A percentile compares a stretch with the other conserved stretches of the same genome.
These are phyloP conservation scores for Fomitopsis serialis DNA, from an alignment of 768 basidiomycete genomes.

Conservation along the genomic window DNA sequence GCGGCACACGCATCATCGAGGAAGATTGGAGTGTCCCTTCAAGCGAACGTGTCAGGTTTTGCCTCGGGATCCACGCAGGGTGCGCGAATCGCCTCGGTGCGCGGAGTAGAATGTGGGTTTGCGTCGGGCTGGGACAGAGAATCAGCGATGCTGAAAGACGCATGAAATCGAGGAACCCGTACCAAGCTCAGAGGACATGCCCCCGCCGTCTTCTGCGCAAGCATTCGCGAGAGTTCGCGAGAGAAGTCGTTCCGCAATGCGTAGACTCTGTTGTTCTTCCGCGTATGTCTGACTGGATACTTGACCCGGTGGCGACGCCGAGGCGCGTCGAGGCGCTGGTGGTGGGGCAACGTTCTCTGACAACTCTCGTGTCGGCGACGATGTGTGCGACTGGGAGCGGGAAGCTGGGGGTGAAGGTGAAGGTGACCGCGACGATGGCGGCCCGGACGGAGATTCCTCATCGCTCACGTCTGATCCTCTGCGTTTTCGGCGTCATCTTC, in stretches of 20 bases:
- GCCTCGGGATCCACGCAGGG: conserved; percentile 42
- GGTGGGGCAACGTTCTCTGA: background rate
- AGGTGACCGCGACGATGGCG: conserved; percentile 23
- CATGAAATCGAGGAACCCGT: conserved; percentile 6
- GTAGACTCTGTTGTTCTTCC: conserved; percentile 26
- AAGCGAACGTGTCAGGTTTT: conserved; percentile 33
- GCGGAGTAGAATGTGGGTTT: conserved; percentile 41
- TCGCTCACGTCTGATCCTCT: conserved; percentile 9
- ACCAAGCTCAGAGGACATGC: conserved; percentile 39
- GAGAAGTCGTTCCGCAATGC: conserved; percentile 27
- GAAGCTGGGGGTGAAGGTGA: conserved; percentile 3
- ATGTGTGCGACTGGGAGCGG: background rate
- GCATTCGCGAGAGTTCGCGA: conserved; percentile 41
- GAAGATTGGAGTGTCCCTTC: conserved; percentile 33
- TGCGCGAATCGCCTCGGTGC: conserved; percentile 44
- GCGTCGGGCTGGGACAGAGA: conserved; percentile 35
- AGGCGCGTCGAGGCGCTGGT: background rate
- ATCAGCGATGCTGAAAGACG: too few relatives aligned
- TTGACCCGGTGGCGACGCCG: background rate
- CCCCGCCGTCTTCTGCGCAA: conserved; percentile 37
- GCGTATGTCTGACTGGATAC: conserved; percentile 13
- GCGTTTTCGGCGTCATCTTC: conserved; percentile 10
- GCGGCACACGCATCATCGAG: conserved; percentile 20
- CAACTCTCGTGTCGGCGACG: background rate
- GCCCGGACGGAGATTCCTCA: conserved; percentile 14